Conservation (phyloP, 768 basidiomycete species). For the Kwoniella heveanensis region DNA sequence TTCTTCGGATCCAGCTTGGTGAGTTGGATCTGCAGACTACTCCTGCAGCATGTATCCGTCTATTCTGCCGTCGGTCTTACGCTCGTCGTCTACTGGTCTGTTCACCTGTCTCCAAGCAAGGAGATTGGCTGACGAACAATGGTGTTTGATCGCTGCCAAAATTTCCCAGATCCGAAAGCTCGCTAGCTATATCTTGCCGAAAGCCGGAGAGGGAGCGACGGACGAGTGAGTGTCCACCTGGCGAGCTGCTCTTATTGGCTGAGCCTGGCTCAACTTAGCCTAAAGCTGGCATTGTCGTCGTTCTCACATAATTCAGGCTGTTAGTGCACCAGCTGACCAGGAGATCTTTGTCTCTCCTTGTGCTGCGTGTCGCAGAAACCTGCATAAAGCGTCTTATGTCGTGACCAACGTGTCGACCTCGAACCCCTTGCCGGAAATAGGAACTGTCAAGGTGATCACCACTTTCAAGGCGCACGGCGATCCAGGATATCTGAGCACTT, state of each 20-base stretch:
- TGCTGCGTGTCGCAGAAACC: no score
- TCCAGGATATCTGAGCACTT: conserved; percentile 59
- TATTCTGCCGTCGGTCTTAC: no score
- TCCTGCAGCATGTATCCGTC: background rate
- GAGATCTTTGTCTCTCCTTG: no score
- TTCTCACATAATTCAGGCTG: no score
- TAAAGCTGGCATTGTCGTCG: no score
- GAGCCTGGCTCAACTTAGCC: no score
- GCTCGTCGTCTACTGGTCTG: no score
- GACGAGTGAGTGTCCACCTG: conserved; percentile 59
- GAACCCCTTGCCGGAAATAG: conserved; percentile 44
- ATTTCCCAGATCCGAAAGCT: conserved; percentile 10
- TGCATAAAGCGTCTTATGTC: conserved; percentile 66
- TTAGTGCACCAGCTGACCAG: no score
- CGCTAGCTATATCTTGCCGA: conserved; percentile 12
- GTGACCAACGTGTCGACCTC: conserved; percentile 73
- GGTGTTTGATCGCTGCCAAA: background rate
- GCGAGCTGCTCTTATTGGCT: no score
- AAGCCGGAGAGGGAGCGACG: conserved; percentile 39
- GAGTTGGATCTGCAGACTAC: background rate
- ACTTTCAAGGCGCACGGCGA: conserved; percentile 71
- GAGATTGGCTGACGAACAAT: no score
- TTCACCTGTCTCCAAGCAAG: no score
- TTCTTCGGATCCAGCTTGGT: conserved; percentile 29
- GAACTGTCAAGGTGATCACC: conserved; percentile 62